phyloP scores from a whole-genome alignment of 306 rosid species.

The Malus sylvestris region DNA sequence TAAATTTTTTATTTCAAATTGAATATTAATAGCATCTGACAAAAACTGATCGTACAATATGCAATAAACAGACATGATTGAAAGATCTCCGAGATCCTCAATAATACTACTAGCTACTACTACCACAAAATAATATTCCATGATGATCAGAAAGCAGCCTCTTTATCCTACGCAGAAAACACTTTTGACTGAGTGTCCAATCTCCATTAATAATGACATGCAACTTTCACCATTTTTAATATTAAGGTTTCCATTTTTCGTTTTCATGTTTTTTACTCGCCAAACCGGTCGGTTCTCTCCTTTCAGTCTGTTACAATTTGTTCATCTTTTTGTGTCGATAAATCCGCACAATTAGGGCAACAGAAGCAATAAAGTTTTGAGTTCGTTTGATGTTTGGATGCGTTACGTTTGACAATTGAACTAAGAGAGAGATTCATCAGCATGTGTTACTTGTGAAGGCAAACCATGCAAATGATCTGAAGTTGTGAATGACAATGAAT shows the following conservation, averaged over 20 bases:
- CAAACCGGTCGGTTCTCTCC: not conserved
- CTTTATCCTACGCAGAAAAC: constrained; percentile 1
- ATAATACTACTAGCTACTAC: not conserved
- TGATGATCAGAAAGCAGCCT: not conserved
- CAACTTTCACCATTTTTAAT: constrained; percentile 1
- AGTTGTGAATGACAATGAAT: too few species aligned
- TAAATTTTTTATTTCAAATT: too few species aligned
- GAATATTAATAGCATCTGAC: too few species aligned
- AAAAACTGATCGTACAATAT: too few species aligned
- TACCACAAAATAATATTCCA: not conserved
- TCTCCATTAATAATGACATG: constrained; percentile 2
- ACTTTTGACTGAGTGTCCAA: constrained; percentile 1
- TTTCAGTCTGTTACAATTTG: not conserved
- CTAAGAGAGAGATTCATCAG: not conserved
- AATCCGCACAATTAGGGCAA: not conserved
- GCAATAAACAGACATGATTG: rapidly evolving
- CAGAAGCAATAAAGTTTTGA: not conserved
- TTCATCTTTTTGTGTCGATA: not conserved
- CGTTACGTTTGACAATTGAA: not conserved
- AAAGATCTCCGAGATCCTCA: too few species aligned
- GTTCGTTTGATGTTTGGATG: not conserved
- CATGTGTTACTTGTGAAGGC: not conserved
- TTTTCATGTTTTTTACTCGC: not conserved
- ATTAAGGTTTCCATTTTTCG: too few species aligned
- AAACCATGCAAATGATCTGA: not conserved